phyloP scores from a whole-genome alignment of 139 green algal species.

The Tetradesmus obliquus region DNA sequence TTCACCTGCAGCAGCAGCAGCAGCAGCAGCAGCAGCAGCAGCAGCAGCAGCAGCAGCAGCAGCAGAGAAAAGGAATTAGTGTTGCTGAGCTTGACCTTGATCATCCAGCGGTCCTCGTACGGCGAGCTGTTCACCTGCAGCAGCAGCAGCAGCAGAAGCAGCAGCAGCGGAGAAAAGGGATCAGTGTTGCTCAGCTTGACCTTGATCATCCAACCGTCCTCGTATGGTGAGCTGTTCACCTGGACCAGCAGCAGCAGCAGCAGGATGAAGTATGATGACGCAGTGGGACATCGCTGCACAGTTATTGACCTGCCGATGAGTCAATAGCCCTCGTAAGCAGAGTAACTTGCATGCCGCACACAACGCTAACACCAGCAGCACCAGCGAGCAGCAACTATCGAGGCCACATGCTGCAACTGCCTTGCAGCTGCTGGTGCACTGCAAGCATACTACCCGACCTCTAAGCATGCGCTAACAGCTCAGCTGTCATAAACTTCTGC shows the following conservation, averaged over 20 bases:
- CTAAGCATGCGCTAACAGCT: no score
- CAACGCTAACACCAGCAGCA: no score
- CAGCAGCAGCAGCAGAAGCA: neutral
- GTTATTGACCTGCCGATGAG: no score
- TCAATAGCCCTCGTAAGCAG: no score
- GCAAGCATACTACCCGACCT: no score
- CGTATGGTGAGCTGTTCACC: conserved; percentile 92
- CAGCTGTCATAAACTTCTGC: no score
- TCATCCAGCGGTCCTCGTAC: conserved; percentile 93
- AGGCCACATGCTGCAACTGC: no score
- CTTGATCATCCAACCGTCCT: conserved; percentile 97
- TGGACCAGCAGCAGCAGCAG: conserved; percentile 47
- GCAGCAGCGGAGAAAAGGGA: neutral
- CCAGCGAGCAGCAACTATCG: no score
- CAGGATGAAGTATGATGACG: neutral
- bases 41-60: neutral
- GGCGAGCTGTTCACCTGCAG: conserved; percentile 89
- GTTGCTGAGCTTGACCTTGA: conserved; percentile 96
- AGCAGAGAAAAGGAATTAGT: neutral
- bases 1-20: conserved; percentile 83
- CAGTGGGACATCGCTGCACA: no score
- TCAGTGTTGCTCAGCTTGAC: conserved; percentile 86
- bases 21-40: neutral
- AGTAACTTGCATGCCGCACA: no score
- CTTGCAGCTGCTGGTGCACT: no score